phyloP scores from a whole-genome alignment of 192 early-diverging fungal species.

The Phlyctochytrium bullatum region DNA sequence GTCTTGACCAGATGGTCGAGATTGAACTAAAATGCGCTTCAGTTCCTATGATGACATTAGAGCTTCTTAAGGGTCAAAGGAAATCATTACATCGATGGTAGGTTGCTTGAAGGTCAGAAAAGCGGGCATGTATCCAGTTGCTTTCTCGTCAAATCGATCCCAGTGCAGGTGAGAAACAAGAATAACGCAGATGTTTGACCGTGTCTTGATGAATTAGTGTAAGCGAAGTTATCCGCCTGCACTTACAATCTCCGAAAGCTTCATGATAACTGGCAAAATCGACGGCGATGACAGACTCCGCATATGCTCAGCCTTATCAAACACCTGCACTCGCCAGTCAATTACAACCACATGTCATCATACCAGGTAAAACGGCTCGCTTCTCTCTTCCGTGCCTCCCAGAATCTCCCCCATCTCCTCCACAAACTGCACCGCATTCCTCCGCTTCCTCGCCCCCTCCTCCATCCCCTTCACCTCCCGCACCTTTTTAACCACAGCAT shows the following conservation, averaged over 20 bases:
- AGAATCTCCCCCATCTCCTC: no score
- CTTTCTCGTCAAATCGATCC: conserved; percentile 73
- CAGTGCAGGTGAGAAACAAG: conserved; percentile 72
- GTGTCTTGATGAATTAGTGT: conserved; percentile 28
- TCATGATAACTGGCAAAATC: conserved; percentile 67
- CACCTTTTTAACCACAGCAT: no score
- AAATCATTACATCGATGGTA: conserved; percentile 64
- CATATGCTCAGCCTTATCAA: conserved; percentile 81
- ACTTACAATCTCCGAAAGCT: conserved; percentile 68
- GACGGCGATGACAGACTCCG: conserved; percentile 60
- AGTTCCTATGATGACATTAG: no score
- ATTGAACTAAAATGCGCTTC: conserved; percentile 67
- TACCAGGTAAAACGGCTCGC: no score
- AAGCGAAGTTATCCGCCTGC: not conserved
- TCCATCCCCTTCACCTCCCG: no score
- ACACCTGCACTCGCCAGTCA: no score
- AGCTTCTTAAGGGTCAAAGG: no score
- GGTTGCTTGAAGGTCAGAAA: conserved; percentile 75
- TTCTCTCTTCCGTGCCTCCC: no score
- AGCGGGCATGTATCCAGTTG: conserved; percentile 58
- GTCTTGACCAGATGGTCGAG: conserved; percentile 51
- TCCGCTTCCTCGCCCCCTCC: no score
- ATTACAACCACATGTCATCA: no score
- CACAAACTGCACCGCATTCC: no score
- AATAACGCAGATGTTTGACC: conserved; percentile 63